These are phyloP conservation scores for Lathyrus oleraceus DNA, from an alignment of 306 rosid genomes.

Conservation along the genomic window DNA sequence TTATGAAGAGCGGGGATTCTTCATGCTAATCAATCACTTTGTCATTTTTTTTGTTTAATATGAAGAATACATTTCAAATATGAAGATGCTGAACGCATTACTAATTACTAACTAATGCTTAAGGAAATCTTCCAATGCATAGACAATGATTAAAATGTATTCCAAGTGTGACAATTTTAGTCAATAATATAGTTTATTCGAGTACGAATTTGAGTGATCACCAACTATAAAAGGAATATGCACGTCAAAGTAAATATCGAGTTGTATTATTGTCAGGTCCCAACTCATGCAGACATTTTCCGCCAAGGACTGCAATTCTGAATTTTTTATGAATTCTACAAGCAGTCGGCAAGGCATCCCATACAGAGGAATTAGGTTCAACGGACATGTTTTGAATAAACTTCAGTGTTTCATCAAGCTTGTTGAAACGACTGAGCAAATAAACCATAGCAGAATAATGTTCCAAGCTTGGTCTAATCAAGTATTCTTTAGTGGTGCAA, in stretches of 20 bases:
- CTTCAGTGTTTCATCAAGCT: conserved; percentile 69
- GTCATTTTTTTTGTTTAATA: no score
- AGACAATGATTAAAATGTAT: no score
- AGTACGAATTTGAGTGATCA: no score
- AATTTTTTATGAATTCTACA: conserved; percentile 71
- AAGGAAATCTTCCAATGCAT: no score
- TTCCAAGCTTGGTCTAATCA: conserved; percentile 64
- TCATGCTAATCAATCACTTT: conserved; percentile 42
- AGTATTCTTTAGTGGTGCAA: conserved; percentile 58
- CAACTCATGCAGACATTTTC: conserved; percentile 57
- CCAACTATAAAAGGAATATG: conserved; percentile 60
- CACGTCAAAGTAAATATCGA: conserved; percentile 56
- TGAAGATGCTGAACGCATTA: no score
- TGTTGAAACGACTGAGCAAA: conserved; percentile 82
- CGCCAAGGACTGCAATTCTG: conserved; percentile 61
- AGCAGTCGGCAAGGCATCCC: conserved; percentile 75
- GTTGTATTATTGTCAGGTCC: conserved; percentile 64
- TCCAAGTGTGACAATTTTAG: no score
- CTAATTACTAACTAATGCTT: no score
- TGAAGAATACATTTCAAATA: no score
- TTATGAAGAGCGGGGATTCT: conserved; percentile 50
- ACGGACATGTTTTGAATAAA: conserved; percentile 75
- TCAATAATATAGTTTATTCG: no score
- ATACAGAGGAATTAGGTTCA: conserved; percentile 66
- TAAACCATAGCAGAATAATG: conserved; percentile 80